Evolutionary conservation across 371 early-diverging fungal species (phyloP).

Genomic region (Mucor plumbeus): DNA sequence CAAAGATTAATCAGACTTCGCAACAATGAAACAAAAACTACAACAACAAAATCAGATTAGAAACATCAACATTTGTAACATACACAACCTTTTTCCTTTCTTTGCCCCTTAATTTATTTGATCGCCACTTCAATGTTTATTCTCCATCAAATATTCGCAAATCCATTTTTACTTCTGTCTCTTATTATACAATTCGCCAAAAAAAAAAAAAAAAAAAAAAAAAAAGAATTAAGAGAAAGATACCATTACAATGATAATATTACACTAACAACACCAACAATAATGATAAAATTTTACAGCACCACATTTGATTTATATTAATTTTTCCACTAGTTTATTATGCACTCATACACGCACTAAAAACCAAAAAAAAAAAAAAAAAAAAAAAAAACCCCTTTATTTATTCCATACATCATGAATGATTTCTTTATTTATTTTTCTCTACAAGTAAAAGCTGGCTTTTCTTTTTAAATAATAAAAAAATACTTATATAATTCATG

Average conservation of each 20-base stretch:
- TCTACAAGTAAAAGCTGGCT: conserved; percentile 14
- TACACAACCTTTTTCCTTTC: not conserved
- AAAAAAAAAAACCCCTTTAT: not conserved
- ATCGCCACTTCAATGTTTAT: not conserved
- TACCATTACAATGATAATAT: not conserved
- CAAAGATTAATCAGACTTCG: conserved; percentile 43
- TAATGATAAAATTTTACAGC: conserved; percentile 3
- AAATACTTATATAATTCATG: not conserved
- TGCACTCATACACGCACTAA: conserved; percentile 2
- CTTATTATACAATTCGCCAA: not conserved
- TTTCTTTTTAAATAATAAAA: conserved; percentile 10
- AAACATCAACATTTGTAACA: conserved; percentile 2
- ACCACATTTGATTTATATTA: conserved; percentile 7
- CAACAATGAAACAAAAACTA: conserved; percentile 20
- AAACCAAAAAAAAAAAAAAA: conserved; percentile 3
- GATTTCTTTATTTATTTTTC: not conserved
- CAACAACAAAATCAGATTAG: conserved; percentile 2
- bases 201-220: not conserved
- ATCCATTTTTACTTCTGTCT: not conserved
- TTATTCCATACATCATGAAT: not conserved
- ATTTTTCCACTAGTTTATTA: conserved; percentile 4
- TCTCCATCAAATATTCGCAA: not conserved
- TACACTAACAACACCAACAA: not conserved
- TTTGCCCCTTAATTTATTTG: not conserved
- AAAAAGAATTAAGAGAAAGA: conserved; percentile 1